Evolutionary conservation across 495 filamentous ascomycete genomes (phyloP).

Genomic region (Niebla homalea): DNA sequence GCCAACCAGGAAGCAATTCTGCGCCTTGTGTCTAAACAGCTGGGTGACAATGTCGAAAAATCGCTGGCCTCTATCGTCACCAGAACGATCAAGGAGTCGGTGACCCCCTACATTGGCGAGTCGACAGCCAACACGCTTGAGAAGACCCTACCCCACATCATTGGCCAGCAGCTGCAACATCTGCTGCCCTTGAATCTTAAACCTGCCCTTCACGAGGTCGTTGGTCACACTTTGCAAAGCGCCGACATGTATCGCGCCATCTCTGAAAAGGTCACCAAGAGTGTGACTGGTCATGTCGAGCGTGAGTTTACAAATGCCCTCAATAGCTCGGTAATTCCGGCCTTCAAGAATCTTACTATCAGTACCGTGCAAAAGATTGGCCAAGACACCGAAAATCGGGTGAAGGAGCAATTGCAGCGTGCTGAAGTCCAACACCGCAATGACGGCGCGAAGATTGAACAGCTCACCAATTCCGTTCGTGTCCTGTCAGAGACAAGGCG

Average conservation of each 20-base stretch:
- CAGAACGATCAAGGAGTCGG: constrained; percentile 48
- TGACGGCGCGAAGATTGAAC: constrained; percentile 70
- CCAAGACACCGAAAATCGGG: constrained; percentile 50
- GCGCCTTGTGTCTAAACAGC: constrained; percentile 70
- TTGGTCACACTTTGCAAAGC: constrained; percentile 51
- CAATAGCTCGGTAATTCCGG: constrained; percentile 47
- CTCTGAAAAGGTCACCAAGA: constrained; percentile 54
- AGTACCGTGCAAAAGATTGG: constrained; percentile 47
- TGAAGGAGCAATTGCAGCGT: constrained; percentile 46
- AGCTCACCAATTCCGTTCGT: constrained; percentile 59
- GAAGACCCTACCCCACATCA: constrained; percentile 42
- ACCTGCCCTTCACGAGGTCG: constrained; percentile 37
- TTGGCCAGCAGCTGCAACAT: constrained; percentile 36
- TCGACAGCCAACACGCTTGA: constrained; percentile 40
- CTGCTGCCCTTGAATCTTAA: constrained; percentile 41
- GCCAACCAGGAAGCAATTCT: constrained; percentile 71
- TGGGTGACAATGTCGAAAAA: constrained; percentile 82
- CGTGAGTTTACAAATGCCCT: constrained; percentile 48
- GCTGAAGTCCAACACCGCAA: constrained; percentile 55
- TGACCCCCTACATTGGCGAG: constrained; percentile 45
- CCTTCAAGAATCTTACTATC: constrained; percentile 46
- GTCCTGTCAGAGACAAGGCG: constrained; percentile 49
- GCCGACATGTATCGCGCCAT: constrained; percentile 55
- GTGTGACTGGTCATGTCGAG: constrained; percentile 54
- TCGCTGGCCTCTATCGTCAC: constrained; percentile 59